Conservation (phyloP, 2,329 filamentous ascomycete species). For the Blastomyces silverae region DNA sequence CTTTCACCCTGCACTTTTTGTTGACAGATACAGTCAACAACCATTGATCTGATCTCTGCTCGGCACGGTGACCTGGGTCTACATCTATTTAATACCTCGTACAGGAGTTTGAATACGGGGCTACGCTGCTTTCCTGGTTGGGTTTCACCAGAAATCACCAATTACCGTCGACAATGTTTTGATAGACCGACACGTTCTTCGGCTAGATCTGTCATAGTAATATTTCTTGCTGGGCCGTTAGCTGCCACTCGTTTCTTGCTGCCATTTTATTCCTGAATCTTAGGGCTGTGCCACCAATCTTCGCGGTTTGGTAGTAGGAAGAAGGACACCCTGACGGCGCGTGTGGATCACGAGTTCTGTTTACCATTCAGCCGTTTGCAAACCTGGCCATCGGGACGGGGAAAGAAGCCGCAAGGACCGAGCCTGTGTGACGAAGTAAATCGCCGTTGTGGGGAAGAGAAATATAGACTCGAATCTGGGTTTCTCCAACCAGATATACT, state of each 20-base stretch:
- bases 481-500: background rate
- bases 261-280: background rate
- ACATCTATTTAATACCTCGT: background rate
- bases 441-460: background rate
- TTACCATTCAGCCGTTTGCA: background rate
- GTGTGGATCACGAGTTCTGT: constrained; percentile 10
- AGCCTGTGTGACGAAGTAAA: background rate
- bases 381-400: background rate
- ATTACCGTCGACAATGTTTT: constrained; percentile 3
- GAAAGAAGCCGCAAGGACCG: background rate
- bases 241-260: constrained; percentile 3
- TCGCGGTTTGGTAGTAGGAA: background rate
- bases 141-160: background rate
- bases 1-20: background rate
- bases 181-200: background rate
- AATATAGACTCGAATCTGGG: background rate
- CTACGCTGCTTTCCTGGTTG: background rate
- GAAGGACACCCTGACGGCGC: background rate
- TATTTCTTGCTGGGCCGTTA: background rate
- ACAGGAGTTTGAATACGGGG: background rate
- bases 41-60: background rate
- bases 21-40: background rate
- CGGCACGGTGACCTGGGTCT: background rate
- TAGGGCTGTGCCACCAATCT: background rate
- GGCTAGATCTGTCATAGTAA: background rate